A percentile compares a stretch with the other conserved stretches of the same genome.
Evolutionary conservation across 139 green algal genomes (phyloP).

Genomic region (Coccomyxa sp.): DNA sequence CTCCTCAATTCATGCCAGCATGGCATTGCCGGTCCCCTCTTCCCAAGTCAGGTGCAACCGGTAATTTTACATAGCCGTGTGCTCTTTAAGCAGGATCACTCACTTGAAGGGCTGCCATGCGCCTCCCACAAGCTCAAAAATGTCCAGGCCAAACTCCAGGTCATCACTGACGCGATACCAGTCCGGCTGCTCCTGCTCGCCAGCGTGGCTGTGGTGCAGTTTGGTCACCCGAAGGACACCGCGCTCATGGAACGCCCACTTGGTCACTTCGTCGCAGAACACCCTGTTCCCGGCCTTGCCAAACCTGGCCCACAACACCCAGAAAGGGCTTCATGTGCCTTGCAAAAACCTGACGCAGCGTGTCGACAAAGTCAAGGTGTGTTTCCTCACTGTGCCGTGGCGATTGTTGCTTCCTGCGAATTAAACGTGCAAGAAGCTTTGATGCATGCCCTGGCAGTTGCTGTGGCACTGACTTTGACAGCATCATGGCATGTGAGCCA

Average conservation of each 20-base stretch:
- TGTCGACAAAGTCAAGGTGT: not conserved
- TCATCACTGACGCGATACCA: slow-evolving; percentile 63
- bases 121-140: slow-evolving; percentile 56
- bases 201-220: slow-evolving; percentile 37
- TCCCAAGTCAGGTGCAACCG: not conserved
- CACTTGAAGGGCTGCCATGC: slow-evolving; percentile 60
- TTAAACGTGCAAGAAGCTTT: not conserved
- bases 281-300: slow-evolving; percentile 54
- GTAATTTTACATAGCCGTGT: not conserved
- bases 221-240: slow-evolving; percentile 58
- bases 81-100: slow-evolving; percentile 8
- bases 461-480: slow-evolving; percentile 10
- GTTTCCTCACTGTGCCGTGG: not conserved
- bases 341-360: not conserved
- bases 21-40: not conserved
- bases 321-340: not conserved
- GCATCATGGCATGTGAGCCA: not conserved
- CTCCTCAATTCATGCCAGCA: not conserved
- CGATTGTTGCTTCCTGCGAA: not conserved
- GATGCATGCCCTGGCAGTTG: not conserved
- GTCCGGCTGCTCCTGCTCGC: slow-evolving; percentile 25
- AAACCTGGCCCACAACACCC: slow-evolving; percentile 12
- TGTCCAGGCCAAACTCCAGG: slow-evolving; percentile 69
- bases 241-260: slow-evolving; percentile 75
- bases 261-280: slow-evolving; percentile 53